These are phyloP conservation scores for Asclepias syriaca DNA, from an alignment of 257 asterid genomes.

Conservation along the genomic window DNA sequence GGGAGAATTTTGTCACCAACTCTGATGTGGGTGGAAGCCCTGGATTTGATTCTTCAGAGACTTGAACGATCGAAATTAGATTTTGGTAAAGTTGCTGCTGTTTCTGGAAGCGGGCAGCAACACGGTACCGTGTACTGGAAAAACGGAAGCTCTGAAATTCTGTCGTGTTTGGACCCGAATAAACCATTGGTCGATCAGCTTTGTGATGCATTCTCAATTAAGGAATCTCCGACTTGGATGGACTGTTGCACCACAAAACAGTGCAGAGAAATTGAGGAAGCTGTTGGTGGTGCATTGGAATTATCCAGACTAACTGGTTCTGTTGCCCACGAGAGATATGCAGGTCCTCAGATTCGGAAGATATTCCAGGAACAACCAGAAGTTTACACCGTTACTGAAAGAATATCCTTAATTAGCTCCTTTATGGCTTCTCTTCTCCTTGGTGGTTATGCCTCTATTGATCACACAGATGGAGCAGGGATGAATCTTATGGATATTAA, in stretches of 20 bases:
- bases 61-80: slow-evolving; percentile 46
- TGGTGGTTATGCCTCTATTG: slow-evolving; percentile 66
- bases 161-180: slow-evolving; percentile 47
- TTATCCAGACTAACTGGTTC: slow-evolving; percentile 71
- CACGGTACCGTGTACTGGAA: slow-evolving; percentile 93
- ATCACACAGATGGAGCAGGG: slow-evolving; percentile 91
- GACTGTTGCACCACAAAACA: slow-evolving; percentile 73
- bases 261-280: slow-evolving; percentile 61
- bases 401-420: slow-evolving; percentile 73
- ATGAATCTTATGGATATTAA: slow-evolving; percentile 86
- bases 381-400: slow-evolving; percentile 57
- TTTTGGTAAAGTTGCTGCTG: slow-evolving; percentile 51
- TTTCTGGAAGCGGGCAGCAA: slow-evolving; percentile 93
- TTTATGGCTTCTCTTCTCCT: slow-evolving; percentile 73
- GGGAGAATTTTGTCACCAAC: slow-evolving; percentile 83
- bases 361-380: slow-evolving; percentile 58
- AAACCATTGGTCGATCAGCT: slow-evolving; percentile 50
- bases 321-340: slow-evolving; percentile 65
- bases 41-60: slow-evolving; percentile 58
- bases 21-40: slow-evolving; percentile 92
- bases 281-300: slow-evolving; percentile 71
- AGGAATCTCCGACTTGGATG: slow-evolving; percentile 87
- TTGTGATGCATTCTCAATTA: slow-evolving; percentile 49
- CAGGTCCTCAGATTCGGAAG: slow-evolving; percentile 79
- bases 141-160: slow-evolving; percentile 35